Evolutionary conservation across 805 yeast species (phyloP).

Genomic region (Starmera dryadoides): DNA sequence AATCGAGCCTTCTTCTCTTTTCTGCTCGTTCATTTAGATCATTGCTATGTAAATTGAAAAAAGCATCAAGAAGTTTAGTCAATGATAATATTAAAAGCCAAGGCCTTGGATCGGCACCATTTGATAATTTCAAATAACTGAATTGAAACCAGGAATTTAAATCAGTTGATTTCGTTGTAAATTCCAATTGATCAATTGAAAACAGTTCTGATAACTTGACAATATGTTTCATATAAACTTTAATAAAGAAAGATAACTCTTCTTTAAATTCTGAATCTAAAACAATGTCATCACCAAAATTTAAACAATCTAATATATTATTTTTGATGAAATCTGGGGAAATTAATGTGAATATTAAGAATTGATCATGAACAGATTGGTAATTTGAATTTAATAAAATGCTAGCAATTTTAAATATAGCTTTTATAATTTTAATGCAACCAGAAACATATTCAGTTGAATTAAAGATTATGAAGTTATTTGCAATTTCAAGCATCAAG

Average conservation of each 20-base stretch:
- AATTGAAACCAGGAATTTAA: conserved; percentile 18
- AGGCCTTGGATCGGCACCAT: conserved; percentile 10
- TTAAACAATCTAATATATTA: neutral
- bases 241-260: neutral
- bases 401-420: conserved; percentile 31
- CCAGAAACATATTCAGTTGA: conserved; percentile 32
- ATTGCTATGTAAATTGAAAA: conserved; percentile 14
- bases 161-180: conserved; percentile 3
- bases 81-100: conserved; percentile 38
- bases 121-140: conserved; percentile 1
- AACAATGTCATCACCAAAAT: neutral
- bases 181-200: neutral
- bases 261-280: neutral
- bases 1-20: conserved; percentile 24
- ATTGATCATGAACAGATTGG: conserved; percentile 34
- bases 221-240: neutral
- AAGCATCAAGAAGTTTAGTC: conserved; percentile 23
- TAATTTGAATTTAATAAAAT: conserved; percentile 33
- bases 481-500: conserved; percentile 34
- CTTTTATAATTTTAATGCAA: conserved; percentile 28
- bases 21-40: neutral
- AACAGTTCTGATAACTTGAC: neutral
- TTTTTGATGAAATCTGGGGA: conserved; percentile 29
- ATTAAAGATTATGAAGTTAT: conserved; percentile 34
- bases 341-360: conserved; percentile 38